These are phyloP conservation scores for Jaminaea rosea DNA, from an alignment of 1,284 basidiomycete genomes.

Conservation along the genomic window DNA sequence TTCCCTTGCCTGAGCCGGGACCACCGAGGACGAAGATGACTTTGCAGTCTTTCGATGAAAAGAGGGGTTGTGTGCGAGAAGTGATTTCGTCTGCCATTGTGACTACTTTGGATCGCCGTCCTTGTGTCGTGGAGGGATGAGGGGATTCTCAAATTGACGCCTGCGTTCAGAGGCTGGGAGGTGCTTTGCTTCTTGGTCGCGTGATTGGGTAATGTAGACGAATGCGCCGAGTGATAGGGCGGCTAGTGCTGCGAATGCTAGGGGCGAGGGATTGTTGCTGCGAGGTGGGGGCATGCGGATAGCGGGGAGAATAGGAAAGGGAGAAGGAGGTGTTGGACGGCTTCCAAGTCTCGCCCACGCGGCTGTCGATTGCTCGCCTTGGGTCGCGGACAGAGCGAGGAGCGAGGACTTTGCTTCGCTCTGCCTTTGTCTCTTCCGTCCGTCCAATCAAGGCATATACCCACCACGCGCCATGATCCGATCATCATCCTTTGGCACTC, in stretches of 20 bases:
- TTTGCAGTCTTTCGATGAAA: conserved; percentile 43
- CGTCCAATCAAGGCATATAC: too few species aligned
- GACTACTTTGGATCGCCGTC: not conserved
- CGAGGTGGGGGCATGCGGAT: not conserved
- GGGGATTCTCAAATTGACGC: conserved; percentile 38
- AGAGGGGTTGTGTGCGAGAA: not conserved
- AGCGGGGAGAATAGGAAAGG: not conserved
- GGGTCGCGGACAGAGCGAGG: too few species aligned
- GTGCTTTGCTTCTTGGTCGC: conserved; percentile 30
- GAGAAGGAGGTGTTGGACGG: too few species aligned
- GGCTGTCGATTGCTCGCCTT: too few species aligned
- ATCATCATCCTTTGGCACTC: not conserved
- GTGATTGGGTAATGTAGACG: conserved; percentile 25
- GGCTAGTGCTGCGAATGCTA: conserved; percentile 27
- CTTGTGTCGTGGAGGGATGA: conserved; percentile 19
- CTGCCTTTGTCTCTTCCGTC: too few species aligned
- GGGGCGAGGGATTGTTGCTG: conserved; percentile 19
- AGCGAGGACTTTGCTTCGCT: too few species aligned
- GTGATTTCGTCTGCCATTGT: not conserved
- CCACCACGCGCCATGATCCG: too few species aligned
- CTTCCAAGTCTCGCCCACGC: too few species aligned
- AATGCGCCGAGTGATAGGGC: conserved; percentile 32
- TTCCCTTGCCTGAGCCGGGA: conserved; percentile 95
- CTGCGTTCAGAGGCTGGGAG: conserved; percentile 23
- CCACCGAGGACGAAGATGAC: conserved; percentile 96